Conservation (phyloP, 148 eudicot species). For the Drosera capensis region DNA sequence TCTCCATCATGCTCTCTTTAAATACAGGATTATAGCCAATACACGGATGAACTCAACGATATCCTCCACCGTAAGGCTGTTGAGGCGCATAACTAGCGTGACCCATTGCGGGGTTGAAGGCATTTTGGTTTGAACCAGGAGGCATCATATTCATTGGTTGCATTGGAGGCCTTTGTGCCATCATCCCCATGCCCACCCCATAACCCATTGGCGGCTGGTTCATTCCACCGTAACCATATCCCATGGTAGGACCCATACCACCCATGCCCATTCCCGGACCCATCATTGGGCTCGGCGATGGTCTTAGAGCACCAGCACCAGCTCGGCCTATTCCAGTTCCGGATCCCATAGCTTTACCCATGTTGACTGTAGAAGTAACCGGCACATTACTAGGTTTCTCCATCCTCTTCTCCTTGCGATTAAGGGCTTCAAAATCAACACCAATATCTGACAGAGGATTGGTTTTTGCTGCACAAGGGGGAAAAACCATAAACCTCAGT, state of each 20-base stretch:
- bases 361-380: constrained; percentile 42
- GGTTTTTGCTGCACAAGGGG: constrained; percentile 54
- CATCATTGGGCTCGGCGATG: constrained; percentile 40
- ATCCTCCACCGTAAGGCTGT: not conserved
- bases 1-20: too few relatives aligned
- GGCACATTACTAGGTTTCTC: constrained; percentile 58
- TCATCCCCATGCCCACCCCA: constrained; percentile 13
- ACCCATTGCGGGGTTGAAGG: not conserved
- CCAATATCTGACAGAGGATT: constrained; percentile 85
- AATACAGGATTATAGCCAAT: too few relatives aligned
- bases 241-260: constrained; percentile 17
- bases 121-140: not conserved
- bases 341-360: constrained; percentile 99
- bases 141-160: not conserved
- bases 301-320: constrained; percentile 49
- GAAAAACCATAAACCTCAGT: constrained; percentile 5
- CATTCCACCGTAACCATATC: constrained; percentile 12
- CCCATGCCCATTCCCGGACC: constrained; percentile 34
- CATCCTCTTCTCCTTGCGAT: constrained; percentile 89
- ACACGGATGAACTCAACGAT: not conserved
- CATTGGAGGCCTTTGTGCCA: not conserved
- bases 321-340: constrained; percentile 93
- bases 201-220: constrained; percentile 15
- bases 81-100: not conserved
- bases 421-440: constrained; percentile 82